Percentiles rank a stretch among this genome's conserved stretches.
Conservation (phyloP, 495 filamentous ascomycete genomes). For the Aspergillus haitiensis region DNA sequence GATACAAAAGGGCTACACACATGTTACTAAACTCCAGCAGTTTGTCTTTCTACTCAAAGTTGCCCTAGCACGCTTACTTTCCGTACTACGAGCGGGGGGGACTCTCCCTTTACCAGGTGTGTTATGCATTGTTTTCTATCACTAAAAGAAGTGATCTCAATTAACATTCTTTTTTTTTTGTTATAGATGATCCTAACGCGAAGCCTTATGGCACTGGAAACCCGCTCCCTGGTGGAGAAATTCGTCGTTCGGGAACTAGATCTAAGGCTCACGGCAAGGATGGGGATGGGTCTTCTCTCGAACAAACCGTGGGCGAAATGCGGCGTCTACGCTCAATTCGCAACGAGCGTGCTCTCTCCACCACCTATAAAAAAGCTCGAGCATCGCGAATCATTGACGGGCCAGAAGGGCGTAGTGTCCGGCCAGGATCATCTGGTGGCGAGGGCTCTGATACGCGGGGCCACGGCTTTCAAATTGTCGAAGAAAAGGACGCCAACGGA, state of each 20-base stretch:
- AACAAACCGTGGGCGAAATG: constrained; percentile 95
- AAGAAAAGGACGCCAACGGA: constrained; percentile 74
- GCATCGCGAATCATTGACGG: constrained; percentile 93
- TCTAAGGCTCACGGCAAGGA: constrained; percentile 74
- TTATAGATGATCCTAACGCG: constrained; percentile 69
- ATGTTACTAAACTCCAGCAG: constrained; percentile 81
- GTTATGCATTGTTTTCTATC: constrained; percentile 19
- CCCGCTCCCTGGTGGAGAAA: constrained; percentile 42
- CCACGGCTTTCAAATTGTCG: constrained; percentile 74
- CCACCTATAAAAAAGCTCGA: constrained; percentile 83
- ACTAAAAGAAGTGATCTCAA: not conserved
- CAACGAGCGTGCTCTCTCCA: constrained; percentile 89
- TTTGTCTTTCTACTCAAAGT: constrained; percentile 92
- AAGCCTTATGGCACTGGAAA: constrained; percentile 68
- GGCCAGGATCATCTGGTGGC: constrained; percentile 76
- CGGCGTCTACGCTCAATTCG: constrained; percentile 85
- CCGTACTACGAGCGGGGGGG: constrained; percentile 79
- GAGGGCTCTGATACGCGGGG: constrained; percentile 59
- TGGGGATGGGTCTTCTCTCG: constrained; percentile 74
- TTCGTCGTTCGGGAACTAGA: constrained; percentile 63
- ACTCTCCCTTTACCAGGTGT: constrained; percentile 69
- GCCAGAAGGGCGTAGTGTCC: constrained; percentile 72
- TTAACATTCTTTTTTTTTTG: not conserved
- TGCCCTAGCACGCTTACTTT: constrained; percentile 84
- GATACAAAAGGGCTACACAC: constrained; percentile 56